Evolutionary conservation across 768 basidiomycete genomes (phyloP).

Genomic region (Holtermannia corniformis): DNA sequence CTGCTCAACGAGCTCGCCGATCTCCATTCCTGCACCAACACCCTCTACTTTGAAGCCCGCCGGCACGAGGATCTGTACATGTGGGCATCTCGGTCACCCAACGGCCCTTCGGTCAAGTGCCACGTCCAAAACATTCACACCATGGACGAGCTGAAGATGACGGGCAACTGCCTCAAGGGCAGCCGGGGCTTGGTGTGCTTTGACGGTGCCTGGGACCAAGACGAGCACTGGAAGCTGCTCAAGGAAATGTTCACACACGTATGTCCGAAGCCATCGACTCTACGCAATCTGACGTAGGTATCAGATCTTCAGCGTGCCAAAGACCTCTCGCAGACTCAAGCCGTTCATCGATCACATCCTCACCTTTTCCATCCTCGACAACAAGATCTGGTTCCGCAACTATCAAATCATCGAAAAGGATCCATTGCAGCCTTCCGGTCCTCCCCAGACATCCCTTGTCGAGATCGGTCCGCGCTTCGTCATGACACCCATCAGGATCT

Average conservation of each 20-base stretch:
- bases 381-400: slow-evolving; percentile 98
- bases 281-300: background rate
- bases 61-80: slow-evolving; percentile 91
- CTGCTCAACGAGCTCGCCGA: slow-evolving; percentile 93
- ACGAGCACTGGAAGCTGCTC: slow-evolving; percentile 71
- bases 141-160: slow-evolving; percentile 99
- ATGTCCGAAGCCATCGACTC: slow-evolving; percentile 11
- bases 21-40: slow-evolving; percentile 94
- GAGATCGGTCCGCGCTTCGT: slow-evolving; percentile 98
- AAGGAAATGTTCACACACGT: slow-evolving; percentile 61
- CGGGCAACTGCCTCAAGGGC: slow-evolving; percentile 95
- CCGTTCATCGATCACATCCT: slow-evolving; percentile 97
- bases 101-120: slow-evolving; percentile 93
- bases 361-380: slow-evolving; percentile 89
- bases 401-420: slow-evolving; percentile 97
- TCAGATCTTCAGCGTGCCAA: slow-evolving; percentile 91
- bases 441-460: slow-evolving; percentile 74
- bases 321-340: slow-evolving; percentile 79
- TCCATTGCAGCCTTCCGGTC: slow-evolving; percentile 73
- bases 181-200: slow-evolving; percentile 86
- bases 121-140: slow-evolving; percentile 98
- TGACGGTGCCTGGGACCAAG: slow-evolving; percentile 78
- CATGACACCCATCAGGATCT: slow-evolving; percentile 91
- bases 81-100: slow-evolving; percentile 94
- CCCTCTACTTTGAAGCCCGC: slow-evolving; percentile 93